Evolutionary conservation across 108 stramenopile species (phyloP), one percentile per base, ranked within the genome.

Genomic region (Chaetoceros tenuissimus): DNA sequence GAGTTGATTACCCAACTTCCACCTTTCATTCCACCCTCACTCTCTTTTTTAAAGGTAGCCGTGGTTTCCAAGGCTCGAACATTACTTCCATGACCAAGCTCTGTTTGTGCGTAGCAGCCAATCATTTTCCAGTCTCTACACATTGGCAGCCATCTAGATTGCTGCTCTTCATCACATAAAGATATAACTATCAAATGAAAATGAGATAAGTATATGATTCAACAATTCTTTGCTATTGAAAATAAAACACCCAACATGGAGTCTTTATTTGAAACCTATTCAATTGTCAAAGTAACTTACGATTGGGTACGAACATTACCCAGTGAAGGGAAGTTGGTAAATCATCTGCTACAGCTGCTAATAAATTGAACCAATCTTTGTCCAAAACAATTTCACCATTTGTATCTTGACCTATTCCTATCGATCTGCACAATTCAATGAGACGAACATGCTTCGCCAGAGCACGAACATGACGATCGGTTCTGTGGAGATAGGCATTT

Each of bases 51-150:
- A 62, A 93, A 98, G 10, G 91, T 93, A 8, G 97, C 97, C 8
- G 94, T 96, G 2, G 97, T 98, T 66, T 96, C 95, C 60, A 98
- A 60, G 5, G 85, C 95, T 1, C 97, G 87, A 17, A 96, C 87
- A 58, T 95, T 94, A 45, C 73, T 76, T 16, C 93, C 94, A 48
- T 94, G 90, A 23, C 89, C 88, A 46, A 92, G 52, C 57, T 94
- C 93, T 20, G 90, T 92, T 59, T 90, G 88, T 24, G 85, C 93
- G 59, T 89, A 92, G 45, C 88, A 96, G 20, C 94, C 93, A 64
- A 97, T 89, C 73, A 96, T 92, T 34, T 71, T 79, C 89, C 94
- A 96, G 62, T 92, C 92, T 0, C 85, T 72, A 65, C 94, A 94
- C 13, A 94, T 63, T 0, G 95, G 94, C 13, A 96, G 70, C 96